Conservation (phyloP, 2,329 filamentous ascomycete genomes). For the Sporothrix protearum region DNA sequence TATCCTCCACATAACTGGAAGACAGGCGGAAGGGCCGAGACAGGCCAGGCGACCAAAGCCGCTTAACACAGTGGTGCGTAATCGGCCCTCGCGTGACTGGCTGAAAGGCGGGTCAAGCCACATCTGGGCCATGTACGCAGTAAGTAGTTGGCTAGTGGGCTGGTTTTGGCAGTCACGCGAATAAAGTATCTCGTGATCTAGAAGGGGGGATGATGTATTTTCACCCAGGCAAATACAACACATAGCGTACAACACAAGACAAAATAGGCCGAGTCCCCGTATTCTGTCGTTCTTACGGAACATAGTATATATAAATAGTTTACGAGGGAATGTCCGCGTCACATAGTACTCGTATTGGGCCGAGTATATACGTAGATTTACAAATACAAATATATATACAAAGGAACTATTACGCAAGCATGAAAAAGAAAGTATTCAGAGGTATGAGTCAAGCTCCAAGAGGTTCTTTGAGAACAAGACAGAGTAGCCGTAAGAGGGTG, state of each 20-base stretch:
- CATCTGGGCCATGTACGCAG: background rate
- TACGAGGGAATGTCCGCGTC: background rate
- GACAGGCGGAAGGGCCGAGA: constrained; percentile 19
- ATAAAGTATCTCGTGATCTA: constrained; percentile 21
- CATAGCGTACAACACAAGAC: background rate
- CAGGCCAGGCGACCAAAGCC: constrained; percentile 20
- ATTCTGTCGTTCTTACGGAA: background rate
- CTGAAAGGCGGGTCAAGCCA: constrained; percentile 17
- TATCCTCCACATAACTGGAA: background rate
- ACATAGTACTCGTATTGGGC: too few relatives aligned
- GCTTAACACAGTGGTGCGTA: constrained; percentile 6
- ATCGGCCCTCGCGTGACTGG: constrained; percentile 24
- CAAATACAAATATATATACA: too few relatives aligned
- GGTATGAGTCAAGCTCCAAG: background rate
- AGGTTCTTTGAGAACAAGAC: too few relatives aligned
- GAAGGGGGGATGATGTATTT: background rate
- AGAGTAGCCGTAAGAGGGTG: too few relatives aligned
- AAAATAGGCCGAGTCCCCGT: background rate
- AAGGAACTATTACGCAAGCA: background rate
- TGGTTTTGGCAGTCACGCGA: constrained; percentile 17
- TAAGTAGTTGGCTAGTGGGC: background rate
- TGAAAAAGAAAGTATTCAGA: background rate
- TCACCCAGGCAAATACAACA: background rate
- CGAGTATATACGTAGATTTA: too few relatives aligned
- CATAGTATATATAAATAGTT: background rate